Base-by-base conservation (phyloP, 2,329 filamentous ascomycete species). In the Mycosphaerella arachidis region DNA sequence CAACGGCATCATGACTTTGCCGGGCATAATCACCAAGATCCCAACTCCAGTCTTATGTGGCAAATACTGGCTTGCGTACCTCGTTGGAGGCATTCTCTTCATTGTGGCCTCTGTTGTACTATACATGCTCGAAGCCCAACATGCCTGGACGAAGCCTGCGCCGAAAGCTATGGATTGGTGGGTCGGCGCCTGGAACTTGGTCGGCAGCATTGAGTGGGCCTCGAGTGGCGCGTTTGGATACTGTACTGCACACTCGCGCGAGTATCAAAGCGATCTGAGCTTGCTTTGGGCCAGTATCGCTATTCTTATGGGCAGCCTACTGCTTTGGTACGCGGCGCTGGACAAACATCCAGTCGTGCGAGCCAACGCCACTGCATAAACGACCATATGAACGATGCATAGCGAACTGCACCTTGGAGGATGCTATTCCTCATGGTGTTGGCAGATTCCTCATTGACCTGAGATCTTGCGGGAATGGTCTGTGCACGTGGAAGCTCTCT, bases 121-220 rank as follows among this genome's bases (percentile, higher is more conserved):
- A 50, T 72, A 71, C 57, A 70, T 67, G 59, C 57, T 72, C 43
- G 67, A 70, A 54, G 71, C 69, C 29, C 70, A 72, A 56, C 62
- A 66, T 46, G 62, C 64, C n/a, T 72, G 69, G 70, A 68, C 63
- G 57, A 46, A 60, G 45, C 70, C 70, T 46, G 61, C 68, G 1
- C 61, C 63, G 1, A 37, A 57, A n/a, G 58, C 63, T 6, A 62
- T 72, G 12, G 68, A 67, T 2, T 72, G 69, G 70, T 67, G 67
- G 58, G 67, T 72, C 43, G 70, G 69, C 7, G 43, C 64, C 9
- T 70, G 67, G 67, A 70, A 69, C 54, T 45, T 66, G 31, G 59
- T 68, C 29, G 70, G 70, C 6, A 66, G 68, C 18, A 48, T 71
- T 35, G 68, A 66, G 20, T 73, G 70, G 59, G 64, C 65, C 6